Conservation (phyloP, 2,329 filamentous ascomycete species). For the Penicillium fuscoglaucum region DNA sequence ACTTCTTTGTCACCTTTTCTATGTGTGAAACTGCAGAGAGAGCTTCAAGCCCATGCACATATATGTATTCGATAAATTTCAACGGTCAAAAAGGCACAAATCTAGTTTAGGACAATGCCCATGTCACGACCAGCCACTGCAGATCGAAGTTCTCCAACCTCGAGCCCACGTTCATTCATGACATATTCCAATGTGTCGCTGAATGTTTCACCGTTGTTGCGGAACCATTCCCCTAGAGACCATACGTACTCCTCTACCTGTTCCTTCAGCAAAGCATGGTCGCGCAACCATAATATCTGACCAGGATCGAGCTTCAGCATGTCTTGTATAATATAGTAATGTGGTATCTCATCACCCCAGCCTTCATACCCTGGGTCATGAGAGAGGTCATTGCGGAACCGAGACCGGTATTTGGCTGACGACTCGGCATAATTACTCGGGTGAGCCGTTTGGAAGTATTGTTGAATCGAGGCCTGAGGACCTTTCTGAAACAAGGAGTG, state of each 20-base stretch:
- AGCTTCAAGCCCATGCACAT: neutral
- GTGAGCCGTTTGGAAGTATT: conserved; percentile 29
- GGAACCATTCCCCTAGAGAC: conserved; percentile 60
- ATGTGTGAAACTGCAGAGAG: neutral
- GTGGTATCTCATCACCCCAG: conserved; percentile 64
- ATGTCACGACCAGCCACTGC: conserved; percentile 34
- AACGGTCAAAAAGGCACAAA: neutral
- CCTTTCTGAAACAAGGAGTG: conserved; percentile 11
- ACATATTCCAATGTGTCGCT: conserved; percentile 60
- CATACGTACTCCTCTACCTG: conserved; percentile 58
- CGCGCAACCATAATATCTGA: conserved; percentile 59
- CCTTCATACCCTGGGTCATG: conserved; percentile 60
- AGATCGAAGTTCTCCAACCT: conserved; percentile 45
- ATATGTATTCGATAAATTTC: neutral
- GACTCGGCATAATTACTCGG: conserved; percentile 21
- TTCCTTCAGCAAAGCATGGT: conserved; percentile 57
- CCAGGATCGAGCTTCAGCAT: conserved; percentile 64
- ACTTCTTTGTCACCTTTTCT: neutral
- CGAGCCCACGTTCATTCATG: conserved; percentile 55
- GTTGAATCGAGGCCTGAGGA: conserved; percentile 12
- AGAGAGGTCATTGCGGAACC: conserved; percentile 49
- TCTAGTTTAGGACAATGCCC: conserved; percentile 32
- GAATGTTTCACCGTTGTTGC: conserved; percentile 64
- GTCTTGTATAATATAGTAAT: conserved; percentile 65
- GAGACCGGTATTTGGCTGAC: conserved; percentile 45